Evolutionary conservation across 495 filamentous ascomycete species (phyloP).

Genomic region (Neurospora hispaniola): DNA sequence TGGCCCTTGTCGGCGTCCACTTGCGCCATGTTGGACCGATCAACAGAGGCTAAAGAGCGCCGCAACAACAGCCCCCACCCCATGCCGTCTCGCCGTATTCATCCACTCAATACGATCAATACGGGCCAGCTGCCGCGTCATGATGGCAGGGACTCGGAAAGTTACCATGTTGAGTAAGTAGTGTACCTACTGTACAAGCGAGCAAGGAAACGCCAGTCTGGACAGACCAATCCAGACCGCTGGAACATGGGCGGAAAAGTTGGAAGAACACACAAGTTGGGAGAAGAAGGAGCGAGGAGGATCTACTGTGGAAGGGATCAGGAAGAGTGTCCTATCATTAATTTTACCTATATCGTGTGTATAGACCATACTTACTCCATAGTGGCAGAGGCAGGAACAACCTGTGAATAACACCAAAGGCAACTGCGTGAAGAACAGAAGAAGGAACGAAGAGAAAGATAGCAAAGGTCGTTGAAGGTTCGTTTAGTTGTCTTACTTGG

Average conservation of each 20-base stretch:
- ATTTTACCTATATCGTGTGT: neutral
- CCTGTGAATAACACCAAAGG: neutral
- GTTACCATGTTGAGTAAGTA: neutral
- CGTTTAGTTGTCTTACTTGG: neutral
- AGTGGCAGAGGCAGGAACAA: neutral
- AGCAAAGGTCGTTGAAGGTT: neutral
- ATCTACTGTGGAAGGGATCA: neutral
- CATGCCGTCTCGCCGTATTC: neutral
- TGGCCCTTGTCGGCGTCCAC: neutral
- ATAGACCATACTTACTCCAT: neutral
- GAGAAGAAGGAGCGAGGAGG: neutral
- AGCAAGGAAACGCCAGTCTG: neutral
- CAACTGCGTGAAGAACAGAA: neutral
- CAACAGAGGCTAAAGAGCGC: neutral
- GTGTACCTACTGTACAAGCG: neutral
- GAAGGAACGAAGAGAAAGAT: neutral
- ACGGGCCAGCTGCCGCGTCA: neutral
- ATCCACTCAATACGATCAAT: neutral
- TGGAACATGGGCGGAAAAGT: neutral
- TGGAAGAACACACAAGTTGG: neutral
- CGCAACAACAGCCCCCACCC: neutral
- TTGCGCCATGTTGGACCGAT: neutral
- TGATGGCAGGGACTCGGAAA: neutral
- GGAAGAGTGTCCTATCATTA: neutral
- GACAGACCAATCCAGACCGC: neutral